Evolutionary conservation across 306 rosid species (phyloP), one percentile per base, ranked within the genome.

Genomic region (Quercus gilva): DNA sequence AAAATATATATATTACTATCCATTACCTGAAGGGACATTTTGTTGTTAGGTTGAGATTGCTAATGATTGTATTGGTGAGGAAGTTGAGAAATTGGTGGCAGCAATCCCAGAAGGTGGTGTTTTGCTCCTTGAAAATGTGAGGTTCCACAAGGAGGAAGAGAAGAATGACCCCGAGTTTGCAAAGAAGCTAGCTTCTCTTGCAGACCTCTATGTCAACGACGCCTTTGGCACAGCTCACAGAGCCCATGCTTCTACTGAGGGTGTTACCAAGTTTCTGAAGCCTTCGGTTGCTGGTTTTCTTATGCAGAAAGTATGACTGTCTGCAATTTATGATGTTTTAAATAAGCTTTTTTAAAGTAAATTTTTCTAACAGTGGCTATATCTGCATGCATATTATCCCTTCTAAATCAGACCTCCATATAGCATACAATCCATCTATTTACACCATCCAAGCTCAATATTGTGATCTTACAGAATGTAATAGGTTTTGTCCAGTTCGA

Each of bases 171-270:
- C 98, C 3, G 97, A 90, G 58, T 94, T 83, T 55, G 90, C 98
- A 33, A 91, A 91, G 92, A 89, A 94, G 92, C 84, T 94, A 29
- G 97, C 98, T 82, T 87, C 96, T 43, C 97, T 94, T 58, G 98
- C 97, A 37, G 98, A 94, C 82, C 69, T 94, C 63, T 94, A 94
- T 31, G 98, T 94, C 8, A 94, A 94, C 45, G 98, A 94, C 79
- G 98, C 98, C 33, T 94, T 94, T 75, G 98, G 98, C 45, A 89
- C 93, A 63, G 98, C 98, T 52, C 98, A 94, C 82, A 84, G 98
- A 61, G 98, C 98, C 61, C 97, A 94, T 76, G 98, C 98, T 73
- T 94, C 98, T 14, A 94, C 98, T 0, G 98, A 91, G 82, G 98
- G 98, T 33, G 97, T 92, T 4, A 84, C 98, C 4, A 92, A 92